Evolutionary conservation across 2,329 filamentous ascomycete species (phyloP).

Genomic region (Penicillium hordei): DNA sequence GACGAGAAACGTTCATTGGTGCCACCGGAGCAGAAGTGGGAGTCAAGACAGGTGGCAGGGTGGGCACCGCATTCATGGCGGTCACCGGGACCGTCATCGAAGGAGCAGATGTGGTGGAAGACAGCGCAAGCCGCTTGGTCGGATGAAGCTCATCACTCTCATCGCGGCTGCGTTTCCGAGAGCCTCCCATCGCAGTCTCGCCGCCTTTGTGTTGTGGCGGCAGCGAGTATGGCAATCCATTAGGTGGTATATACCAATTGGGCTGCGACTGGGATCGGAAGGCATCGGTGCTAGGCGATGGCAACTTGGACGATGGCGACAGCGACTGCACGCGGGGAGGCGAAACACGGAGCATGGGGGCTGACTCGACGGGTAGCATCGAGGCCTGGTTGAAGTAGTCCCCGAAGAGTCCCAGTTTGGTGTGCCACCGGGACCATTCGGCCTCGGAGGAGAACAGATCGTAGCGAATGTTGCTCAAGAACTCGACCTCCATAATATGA

Average conservation of each 20-base stretch:
- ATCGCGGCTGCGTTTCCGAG: conserved; percentile 62
- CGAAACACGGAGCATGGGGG: conserved; percentile 34
- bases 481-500: conserved; percentile 99
- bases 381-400: conserved; percentile 76
- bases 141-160: conserved; percentile 56
- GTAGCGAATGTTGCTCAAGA: conserved; percentile 97
- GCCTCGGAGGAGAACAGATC: conserved; percentile 81
- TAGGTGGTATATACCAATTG: conserved; percentile 31
- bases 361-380: conserved; percentile 43
- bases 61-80: conserved; percentile 27
- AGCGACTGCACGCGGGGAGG: conserved; percentile 33
- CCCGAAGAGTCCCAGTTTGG: conserved; percentile 76
- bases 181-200: conserved; percentile 22
- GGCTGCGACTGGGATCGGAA: conserved; percentile 27
- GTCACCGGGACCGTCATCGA: conserved; percentile 29
- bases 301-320: conserved; percentile 38
- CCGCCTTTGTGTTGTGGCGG: conserved; percentile 23
- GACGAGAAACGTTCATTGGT: conserved; percentile 49
- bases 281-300: conserved; percentile 40
- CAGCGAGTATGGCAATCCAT: conserved; percentile 25
- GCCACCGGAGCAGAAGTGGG: conserved; percentile 36
- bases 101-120: conserved; percentile 24
- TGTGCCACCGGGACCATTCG: conserved; percentile 86
- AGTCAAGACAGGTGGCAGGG: conserved; percentile 37
- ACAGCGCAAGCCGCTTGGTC: conserved; percentile 50